A percentile compares a stretch with the other conserved stretches of the same genome.
phyloP scores from a whole-genome alignment of 306 rosid species.

The Alnus rubra region DNA sequence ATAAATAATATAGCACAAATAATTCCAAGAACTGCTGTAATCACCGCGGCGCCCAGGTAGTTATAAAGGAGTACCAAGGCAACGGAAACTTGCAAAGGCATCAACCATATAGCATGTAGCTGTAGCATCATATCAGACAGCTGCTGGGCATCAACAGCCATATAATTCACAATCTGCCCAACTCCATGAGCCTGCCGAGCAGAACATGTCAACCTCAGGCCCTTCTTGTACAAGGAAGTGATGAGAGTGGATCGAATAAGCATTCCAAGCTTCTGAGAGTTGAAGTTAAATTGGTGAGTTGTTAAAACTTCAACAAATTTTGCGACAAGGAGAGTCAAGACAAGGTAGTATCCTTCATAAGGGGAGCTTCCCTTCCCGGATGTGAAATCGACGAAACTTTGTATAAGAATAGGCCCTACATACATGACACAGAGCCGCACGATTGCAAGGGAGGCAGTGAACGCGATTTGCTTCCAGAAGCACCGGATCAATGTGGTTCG shows the following conservation, averaged over 20 bases:
- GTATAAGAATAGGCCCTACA: slow-evolving; percentile 78
- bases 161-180: slow-evolving; percentile 92
- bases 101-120: slow-evolving; percentile 83
- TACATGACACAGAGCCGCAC: slow-evolving; percentile 68
- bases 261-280: slow-evolving; percentile 90
- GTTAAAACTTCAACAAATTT: slow-evolving; percentile 74
- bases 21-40: slow-evolving; percentile 61
- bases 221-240: slow-evolving; percentile 84
- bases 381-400: slow-evolving; percentile 75
- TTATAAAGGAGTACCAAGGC: slow-evolving; percentile 64
- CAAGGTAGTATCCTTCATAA: slow-evolving; percentile 82
- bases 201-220: slow-evolving; percentile 71
- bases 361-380: slow-evolving; percentile 72
- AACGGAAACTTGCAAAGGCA: slow-evolving; percentile 74
- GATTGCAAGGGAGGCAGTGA: slow-evolving; percentile 77
- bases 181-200: slow-evolving; percentile 87
- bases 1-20: slow-evolving; percentile 45
- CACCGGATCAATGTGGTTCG: slow-evolving; percentile 69
- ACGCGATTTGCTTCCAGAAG: slow-evolving; percentile 68
- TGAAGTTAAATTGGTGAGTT: slow-evolving; percentile 87
- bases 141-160: slow-evolving; percentile 94
- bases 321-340: slow-evolving; percentile 59
- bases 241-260: slow-evolving; percentile 77
- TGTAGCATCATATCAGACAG: slow-evolving; percentile 93
- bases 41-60: slow-evolving; percentile 52